A percentile compares a stretch with the other conserved stretches of the same genome.
phyloP scores from a whole-genome alignment of 2,329 filamentous ascomycete species.

The Fusarium algeriense region DNA sequence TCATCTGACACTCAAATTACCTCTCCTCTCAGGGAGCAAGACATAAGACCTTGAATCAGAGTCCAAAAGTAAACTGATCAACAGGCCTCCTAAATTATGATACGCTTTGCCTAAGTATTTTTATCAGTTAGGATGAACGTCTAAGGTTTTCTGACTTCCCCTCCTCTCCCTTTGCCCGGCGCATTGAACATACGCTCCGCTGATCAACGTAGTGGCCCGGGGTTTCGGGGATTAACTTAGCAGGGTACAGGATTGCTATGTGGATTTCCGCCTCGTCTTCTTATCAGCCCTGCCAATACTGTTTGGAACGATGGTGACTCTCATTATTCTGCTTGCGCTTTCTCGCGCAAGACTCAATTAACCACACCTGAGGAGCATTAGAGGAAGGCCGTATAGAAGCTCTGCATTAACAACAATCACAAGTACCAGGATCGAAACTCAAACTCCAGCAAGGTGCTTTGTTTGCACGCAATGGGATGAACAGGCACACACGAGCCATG shows the following conservation, averaged over 20 bases:
- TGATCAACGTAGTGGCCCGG: conserved; percentile 8
- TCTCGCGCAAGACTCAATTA: conserved; percentile 7
- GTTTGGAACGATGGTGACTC: conserved; percentile 34
- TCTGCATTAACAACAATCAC: background rate
- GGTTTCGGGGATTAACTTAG: conserved; percentile 6
- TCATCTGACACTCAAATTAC: background rate
- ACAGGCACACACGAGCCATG: conserved; percentile 37
- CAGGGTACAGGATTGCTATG: conserved; percentile 6
- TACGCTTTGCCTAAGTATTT: too few relatives aligned
- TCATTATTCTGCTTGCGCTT: conserved; percentile 13
- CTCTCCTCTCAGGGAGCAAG: background rate
- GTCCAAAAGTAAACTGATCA: too few relatives aligned
- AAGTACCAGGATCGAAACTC: background rate
- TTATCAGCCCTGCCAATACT: conserved; percentile 32
- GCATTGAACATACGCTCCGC: background rate
- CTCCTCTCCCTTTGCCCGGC: conserved; percentile 3
- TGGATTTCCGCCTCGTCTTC: conserved; percentile 28
- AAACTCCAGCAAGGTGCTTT: conserved; percentile 2
- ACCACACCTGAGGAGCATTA: background rate
- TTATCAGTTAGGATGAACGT: too few relatives aligned
- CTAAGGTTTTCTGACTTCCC: too few relatives aligned
- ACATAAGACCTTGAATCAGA: too few relatives aligned
- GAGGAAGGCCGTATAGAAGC: background rate
- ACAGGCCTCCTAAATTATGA: too few relatives aligned
- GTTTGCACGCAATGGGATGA: conserved; percentile 5